Conservation (phyloP, 768 basidiomycete species). For the Macrolepiota albuminosa region DNA sequence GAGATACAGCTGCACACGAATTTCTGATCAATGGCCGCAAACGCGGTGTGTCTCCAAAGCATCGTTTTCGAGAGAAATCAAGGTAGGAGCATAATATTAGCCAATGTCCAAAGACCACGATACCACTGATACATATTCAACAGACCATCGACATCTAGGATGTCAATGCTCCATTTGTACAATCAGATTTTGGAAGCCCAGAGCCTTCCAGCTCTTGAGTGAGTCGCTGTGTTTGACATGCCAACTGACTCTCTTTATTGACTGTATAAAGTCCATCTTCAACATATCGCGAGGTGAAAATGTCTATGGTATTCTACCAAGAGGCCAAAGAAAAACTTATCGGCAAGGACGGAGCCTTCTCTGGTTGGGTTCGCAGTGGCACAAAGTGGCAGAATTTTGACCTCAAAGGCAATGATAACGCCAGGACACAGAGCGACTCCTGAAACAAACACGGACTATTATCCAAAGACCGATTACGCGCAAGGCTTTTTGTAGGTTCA, state of each 20-base stretch:
- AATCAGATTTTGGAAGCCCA: constrained; percentile 15
- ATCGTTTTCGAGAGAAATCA: constrained; percentile 56
- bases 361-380: constrained; percentile 61
- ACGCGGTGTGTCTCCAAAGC: constrained; percentile 71
- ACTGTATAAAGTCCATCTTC: constrained; percentile 3
- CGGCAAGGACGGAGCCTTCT: constrained; percentile 42
- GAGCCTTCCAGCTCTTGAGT: constrained; percentile 15
- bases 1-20: constrained; percentile 49
- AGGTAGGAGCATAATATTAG: constrained; percentile 33
- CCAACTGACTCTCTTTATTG: not conserved
- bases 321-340: constrained; percentile 44
- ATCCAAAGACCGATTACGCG: not conserved
- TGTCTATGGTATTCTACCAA: constrained; percentile 39
- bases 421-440: not conserved
- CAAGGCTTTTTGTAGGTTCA: not conserved
- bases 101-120: not conserved
- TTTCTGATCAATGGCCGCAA: constrained; percentile 76
- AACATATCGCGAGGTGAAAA: constrained; percentile 47
- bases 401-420: not conserved
- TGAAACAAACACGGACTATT: not conserved
- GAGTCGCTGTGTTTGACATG: not conserved
- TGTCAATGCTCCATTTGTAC: constrained; percentile 49
- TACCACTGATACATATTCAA: not conserved
- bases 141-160: constrained; percentile 51
- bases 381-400: constrained; percentile 47